Conservation (phyloP, 2,329 filamentous ascomycete species). For the Paecilomyces niveus region DNA sequence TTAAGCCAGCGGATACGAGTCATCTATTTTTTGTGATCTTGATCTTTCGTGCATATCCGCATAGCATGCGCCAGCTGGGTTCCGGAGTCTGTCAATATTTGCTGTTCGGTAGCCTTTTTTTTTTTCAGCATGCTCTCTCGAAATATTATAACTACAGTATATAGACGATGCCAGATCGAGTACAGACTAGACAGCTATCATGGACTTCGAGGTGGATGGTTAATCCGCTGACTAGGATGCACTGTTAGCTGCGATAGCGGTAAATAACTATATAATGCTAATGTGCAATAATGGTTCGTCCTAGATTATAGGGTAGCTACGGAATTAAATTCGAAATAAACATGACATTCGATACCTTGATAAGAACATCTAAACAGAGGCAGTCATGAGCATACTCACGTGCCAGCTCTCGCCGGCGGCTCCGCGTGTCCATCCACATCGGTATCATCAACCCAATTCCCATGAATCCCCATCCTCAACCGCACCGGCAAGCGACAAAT, state of each 20-base stretch:
- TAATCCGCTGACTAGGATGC: no score
- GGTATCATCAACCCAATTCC: no score
- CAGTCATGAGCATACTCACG: no score
- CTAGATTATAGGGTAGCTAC: background rate
- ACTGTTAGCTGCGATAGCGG: background rate
- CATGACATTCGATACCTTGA: background rate
- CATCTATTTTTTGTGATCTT: background rate
- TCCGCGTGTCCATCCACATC: no score
- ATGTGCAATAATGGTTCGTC: background rate
- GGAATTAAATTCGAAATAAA: background rate
- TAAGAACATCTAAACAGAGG: background rate
- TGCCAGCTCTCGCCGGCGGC: no score
- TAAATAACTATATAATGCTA: background rate
- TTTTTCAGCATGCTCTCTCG: slow-evolving; percentile 1
- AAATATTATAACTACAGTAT: background rate
- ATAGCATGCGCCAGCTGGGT: background rate
- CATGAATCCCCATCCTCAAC: no score
- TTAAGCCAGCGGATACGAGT: background rate
- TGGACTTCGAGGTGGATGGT: background rate
- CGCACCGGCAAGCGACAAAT: no score
- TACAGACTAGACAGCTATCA: background rate
- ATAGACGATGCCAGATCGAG: background rate
- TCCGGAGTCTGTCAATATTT: background rate
- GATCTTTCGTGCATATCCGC: background rate
- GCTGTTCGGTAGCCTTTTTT: background rate